Evolutionary conservation across 192 early-diverging fungal species (phyloP).

Genomic region (Backusella tarrabulga): DNA sequence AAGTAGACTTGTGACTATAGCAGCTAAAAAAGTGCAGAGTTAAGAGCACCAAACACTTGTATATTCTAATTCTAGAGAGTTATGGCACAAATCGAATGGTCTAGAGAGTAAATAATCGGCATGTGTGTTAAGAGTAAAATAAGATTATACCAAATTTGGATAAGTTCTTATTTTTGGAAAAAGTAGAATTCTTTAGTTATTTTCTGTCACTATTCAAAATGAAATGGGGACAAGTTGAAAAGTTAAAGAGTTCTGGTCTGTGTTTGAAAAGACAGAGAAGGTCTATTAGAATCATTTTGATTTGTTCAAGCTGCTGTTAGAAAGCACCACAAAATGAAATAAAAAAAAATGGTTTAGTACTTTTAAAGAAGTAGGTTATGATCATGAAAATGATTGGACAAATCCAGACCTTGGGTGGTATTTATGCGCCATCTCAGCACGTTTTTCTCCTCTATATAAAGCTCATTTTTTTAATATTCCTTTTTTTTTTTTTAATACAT

Average conservation of each 20-base stretch:
- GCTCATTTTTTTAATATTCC: neutral
- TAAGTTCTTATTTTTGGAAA: no score
- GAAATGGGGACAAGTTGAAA: neutral
- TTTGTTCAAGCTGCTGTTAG: neutral
- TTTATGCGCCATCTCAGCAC: neutral
- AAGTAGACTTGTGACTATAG: no score
- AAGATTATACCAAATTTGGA: neutral
- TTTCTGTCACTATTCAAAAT: neutral
- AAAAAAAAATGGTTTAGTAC: neutral
- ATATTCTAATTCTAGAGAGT: neutral
- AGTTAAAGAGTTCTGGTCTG: neutral
- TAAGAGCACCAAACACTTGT: neutral
- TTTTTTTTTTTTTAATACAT: neutral
- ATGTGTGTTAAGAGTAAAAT: neutral
- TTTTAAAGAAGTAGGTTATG: neutral
- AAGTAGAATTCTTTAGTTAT: no score
- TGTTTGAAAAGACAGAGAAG: neutral
- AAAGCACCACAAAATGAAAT: neutral
- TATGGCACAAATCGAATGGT: neutral
- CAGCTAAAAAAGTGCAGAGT: neutral
- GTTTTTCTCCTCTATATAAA: neutral
- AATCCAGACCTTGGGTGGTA: neutral
- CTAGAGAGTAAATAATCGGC: neutral
- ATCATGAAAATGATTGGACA: neutral
- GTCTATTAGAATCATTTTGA: neutral